Base-by-base conservation (phyloP, 2,329 filamentous ascomycete species). In the Alternaria incomplexa region DNA sequence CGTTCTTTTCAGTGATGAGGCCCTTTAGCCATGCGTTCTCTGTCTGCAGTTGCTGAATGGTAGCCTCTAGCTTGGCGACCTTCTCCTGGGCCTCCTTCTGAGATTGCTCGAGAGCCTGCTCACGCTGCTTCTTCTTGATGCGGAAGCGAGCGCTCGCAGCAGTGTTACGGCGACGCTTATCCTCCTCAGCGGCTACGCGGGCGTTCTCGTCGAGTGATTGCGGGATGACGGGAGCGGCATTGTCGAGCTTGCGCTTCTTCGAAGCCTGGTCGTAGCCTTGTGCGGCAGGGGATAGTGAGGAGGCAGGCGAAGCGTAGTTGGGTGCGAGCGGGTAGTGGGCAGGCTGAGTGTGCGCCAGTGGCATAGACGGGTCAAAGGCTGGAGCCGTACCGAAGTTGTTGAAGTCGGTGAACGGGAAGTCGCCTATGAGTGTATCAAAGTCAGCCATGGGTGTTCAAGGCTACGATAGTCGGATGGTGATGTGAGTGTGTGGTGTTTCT, bases 101-200 rank as follows among this genome's bases (percentile, higher is more conserved):
- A 20, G 80, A 80, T 78, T 84, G 83, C 79, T 85, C 84, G 46
- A 85, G 80, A 9, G 81, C 82, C 68, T 84, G 82, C 73, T 85
- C 84, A 48, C 84, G 82, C 73, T 85, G 83, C 82, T 85, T 85
- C 83, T 85, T 85, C 80, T 85, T 85, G 64, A 85, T 81, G 50
- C 84, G 82, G 81, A 85, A 85, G 46, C 84, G 82, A 15, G 84
- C 84, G 59, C 80, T 83, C n/a, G 84, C 84, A 43, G 84, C 84
- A 1, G 84, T 85, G 77, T 85, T 85, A 63, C 84, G 82, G 32
- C 84, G 82, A 52, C 84, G 83, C 77, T 85, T 85, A 78, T 85
- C 84, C 70, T 85, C 84, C 63, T 85, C 84, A 9, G 83, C 84
- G 28, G 83, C 83, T 40, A 81, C 56, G 64, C 84, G 82, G 25